Conservation (phyloP, 2,329 filamentous ascomycete species). For the Anthostomella pinea region DNA sequence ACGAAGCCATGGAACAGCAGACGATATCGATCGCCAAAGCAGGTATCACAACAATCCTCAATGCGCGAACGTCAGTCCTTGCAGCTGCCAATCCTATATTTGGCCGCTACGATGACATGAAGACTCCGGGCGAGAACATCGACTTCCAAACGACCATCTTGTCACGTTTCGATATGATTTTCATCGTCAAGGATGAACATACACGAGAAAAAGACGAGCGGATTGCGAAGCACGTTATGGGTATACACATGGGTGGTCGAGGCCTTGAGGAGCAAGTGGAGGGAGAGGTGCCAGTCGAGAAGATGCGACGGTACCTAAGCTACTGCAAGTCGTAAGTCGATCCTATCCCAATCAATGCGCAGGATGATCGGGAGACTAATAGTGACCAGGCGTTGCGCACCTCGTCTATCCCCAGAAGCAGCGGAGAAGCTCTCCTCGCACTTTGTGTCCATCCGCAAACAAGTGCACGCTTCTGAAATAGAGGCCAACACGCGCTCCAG, state of each 20-base stretch:
- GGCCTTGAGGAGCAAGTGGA: conserved; percentile 79
- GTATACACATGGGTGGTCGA: conserved; percentile 89
- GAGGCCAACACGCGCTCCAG: conserved; percentile 87
- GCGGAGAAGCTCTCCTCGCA: conserved; percentile 95
- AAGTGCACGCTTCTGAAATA: conserved; percentile 87
- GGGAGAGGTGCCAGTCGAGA: conserved; percentile 88
- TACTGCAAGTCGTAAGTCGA: conserved; percentile 88
- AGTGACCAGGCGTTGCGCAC: conserved; percentile 73
- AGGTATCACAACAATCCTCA: conserved; percentile 96
- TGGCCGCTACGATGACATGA: conserved; percentile 96
- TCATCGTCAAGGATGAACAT: conserved; percentile 96
- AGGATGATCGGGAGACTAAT: conserved; percentile 26
- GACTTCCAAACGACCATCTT: conserved; percentile 98
- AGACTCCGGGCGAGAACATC: conserved; percentile 96
- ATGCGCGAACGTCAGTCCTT: conserved; percentile 90
- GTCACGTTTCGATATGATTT: conserved; percentile 99
- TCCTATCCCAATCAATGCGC: neutral
- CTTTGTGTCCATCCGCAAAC: conserved; percentile 92
- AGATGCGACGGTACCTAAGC: conserved; percentile 95
- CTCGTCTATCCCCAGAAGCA: conserved; percentile 83
- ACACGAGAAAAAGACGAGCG: conserved; percentile 84
- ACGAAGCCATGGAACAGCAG: conserved; percentile 99
- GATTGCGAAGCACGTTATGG: conserved; percentile 96
- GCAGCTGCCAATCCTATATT: conserved; percentile 97
- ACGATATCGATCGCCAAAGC: conserved; percentile 99